Evolutionary conservation across 352 stramenopile genomes (phyloP), one percentile per base, ranked within the genome.

Genomic region (Pythium dissotocum): DNA sequence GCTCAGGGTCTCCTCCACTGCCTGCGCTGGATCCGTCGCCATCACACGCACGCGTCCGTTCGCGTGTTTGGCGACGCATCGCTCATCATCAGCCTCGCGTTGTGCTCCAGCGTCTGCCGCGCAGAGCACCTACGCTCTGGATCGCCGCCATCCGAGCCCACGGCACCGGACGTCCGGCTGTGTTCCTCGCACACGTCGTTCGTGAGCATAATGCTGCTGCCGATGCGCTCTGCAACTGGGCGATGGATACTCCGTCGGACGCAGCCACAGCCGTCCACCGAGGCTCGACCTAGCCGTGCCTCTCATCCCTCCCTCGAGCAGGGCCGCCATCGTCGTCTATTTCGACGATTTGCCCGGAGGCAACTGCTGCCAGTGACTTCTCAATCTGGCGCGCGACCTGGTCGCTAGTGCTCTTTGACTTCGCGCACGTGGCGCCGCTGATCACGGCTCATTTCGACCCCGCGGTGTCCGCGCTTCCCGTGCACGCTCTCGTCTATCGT

Each of bases 1-100:
- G 68, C 72, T 10, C 38, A 70, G 14, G 72, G 56, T 42, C 44
- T 73, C 2, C 40, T 75, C 1, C 24, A 18, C 5, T 68, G 59
- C 30, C 35, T 73, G 1, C 14, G 26, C 2, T 78, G 61, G 67
- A 13, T 72, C 1, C 38, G 26, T 30, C 28, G 24, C 0, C 26
- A 49, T 6, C 21, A 30, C 5, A 24, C 4, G 5, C 9, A 13
- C 36, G 1, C 0, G 10, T 28, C 6, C 28, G 51, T 46, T 7
- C 16, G 8, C 7, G n/a, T 72, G 1, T 63, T 71, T 44, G 65
- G 54, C 1, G 72, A 78, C 38, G 76, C 68, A 0, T 9, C 1
- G 3, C 6, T 76, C 6, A 56, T 76, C 6, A 65, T 76, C 24
- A 30, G 56, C 5, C 44, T 64, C 26, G 63, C 71, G 1, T 26